Evolutionary conservation across 305 asterid species (phyloP), one percentile per base, ranked within the genome.

Genomic region (Fraxinus albicans): DNA sequence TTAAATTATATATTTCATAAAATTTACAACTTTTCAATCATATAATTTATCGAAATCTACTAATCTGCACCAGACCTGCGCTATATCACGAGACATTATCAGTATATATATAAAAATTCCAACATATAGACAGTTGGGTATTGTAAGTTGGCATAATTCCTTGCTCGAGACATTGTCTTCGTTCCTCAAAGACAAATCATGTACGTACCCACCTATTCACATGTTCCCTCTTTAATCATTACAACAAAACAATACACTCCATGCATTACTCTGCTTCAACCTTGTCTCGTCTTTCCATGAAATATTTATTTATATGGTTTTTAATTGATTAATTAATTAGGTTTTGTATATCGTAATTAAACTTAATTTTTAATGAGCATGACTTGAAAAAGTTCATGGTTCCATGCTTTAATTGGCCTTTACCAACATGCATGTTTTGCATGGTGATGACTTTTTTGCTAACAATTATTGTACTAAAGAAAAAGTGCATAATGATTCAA

Each of bases 171-270:
- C 82, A 86, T 88, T 90, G 93, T 90, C 90, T 82, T 58, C 81
- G 82, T 86, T 82, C 90, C 85, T 81, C 34, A 35, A 83, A 29
- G 95, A 92, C 95, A 92, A 89, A 92, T 78, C 50, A 81, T 81
- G 91, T 88, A 92, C 95, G 91, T 89, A 92, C 95, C 90, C 90
- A 89, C 92, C 84, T 79, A 85, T 87, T 92, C 95, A 92, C 95
- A 89, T 90, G 93, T 85, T 86, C 87, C 95, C 86, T 80, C 83
- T 90, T 87, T 13, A 88, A 91, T 91, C 93, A 90, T 91, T 84
- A 87, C 92, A 87, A 90, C 87, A 65, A 88, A 88, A 89, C 91
- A 87, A 86, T 86, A 25, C 85, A 83, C 83, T 77, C 84, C 83
- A 79, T 80, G 69, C 82, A 82, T 77, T 53, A 58, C 73, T 15